Evolutionary conservation across 306 rosid species (phyloP), one percentile per base, ranked within the genome.

Genomic region (Lotus japonicus): DNA sequence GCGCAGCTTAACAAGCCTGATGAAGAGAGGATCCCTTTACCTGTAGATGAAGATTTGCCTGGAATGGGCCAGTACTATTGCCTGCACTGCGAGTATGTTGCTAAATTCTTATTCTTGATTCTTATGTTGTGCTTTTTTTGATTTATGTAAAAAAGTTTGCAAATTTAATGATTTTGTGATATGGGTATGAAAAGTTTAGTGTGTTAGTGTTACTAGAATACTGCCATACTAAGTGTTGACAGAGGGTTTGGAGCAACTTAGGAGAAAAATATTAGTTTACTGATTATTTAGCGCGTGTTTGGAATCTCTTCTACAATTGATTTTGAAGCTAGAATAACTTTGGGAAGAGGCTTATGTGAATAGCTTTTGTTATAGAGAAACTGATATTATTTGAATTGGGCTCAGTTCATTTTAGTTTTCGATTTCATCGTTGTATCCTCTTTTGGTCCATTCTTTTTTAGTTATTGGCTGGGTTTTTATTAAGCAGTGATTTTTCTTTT

Each of bases 31-130:
- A 46, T 39, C 11, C 56, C 81, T 14, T 81, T 90, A 64, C 90
- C 97, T n/a, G 4, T 83, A 0, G 96, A 94, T 62, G 96, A 90
- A 81, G 99, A 94, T 44, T 84, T 90, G 51, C 95, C 96, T 15
- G 99, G 99, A 45, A 83, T 94, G 99, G 99, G 99, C 28, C 99
- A 94, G 71, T 79, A 82, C 76, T 89, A 89, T 71, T 92, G 96
- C 55, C 61, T 85, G 13, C 91, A 89, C 81, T 92, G 96, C 96
- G 97, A 90, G 97, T 92, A 56, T 49, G 88, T 54, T n/a, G 62
- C 45, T 66, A 31, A 6, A 5, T 61, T n/a, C 6, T 9, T 3
- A 5, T 17, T 23, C 1, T 6, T 18, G 6, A 5, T 36, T 21
- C 2, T 49, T 16, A 16, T 19, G 35, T 33, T 54, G 6, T 50